These are phyloP conservation scores for Tetrapisispora fleetii DNA, from an alignment of 805 yeast genomes.

Conservation along the genomic window DNA sequence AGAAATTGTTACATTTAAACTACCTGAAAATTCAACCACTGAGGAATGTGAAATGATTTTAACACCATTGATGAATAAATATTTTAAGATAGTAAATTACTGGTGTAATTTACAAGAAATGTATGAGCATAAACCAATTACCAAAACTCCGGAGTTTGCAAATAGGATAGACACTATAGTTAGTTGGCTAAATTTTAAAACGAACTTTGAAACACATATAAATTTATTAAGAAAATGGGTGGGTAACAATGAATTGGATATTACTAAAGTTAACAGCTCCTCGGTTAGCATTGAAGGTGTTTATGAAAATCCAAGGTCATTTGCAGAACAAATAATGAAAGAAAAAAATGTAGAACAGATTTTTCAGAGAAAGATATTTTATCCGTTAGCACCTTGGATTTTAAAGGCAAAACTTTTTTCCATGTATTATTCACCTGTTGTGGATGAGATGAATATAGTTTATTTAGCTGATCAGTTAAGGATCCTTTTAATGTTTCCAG, in stretches of 20 bases:
- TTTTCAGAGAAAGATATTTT: conserved; percentile 58
- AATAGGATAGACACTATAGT: conserved; percentile 62
- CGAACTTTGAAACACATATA: conserved; percentile 54
- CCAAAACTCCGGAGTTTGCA: conserved; percentile 53
- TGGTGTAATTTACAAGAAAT: conserved; percentile 77
- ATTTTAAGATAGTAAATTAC: conserved; percentile 57
- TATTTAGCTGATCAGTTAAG: conserved; percentile 57
- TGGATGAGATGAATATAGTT: conserved; percentile 63
- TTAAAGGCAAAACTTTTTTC: conserved; percentile 69
- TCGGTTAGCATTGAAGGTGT: conserved; percentile 20
- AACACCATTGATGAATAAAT: conserved; percentile 44
- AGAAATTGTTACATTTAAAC: conserved; percentile 54
- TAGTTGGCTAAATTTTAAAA: conserved; percentile 74
- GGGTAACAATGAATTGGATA: conserved; percentile 70
- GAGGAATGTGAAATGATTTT: conserved; percentile 43
- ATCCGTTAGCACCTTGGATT: conserved; percentile 70
- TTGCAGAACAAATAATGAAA: conserved; percentile 76
- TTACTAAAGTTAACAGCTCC: conserved; percentile 33
- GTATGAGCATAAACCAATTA: conserved; percentile 66
- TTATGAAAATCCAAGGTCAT: conserved; percentile 54
- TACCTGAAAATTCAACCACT: conserved; percentile 34
- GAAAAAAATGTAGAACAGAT: conserved; percentile 67
- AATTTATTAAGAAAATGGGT: conserved; percentile 65
- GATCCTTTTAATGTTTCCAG: conserved; percentile 63
- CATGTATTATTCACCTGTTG: conserved; percentile 48